Percentiles rank a stretch among this genome's conserved stretches.
These are phyloP conservation scores for Alternaria gaisen DNA, from an alignment of 2,329 filamentous ascomycete species.

Conservation along the genomic window DNA sequence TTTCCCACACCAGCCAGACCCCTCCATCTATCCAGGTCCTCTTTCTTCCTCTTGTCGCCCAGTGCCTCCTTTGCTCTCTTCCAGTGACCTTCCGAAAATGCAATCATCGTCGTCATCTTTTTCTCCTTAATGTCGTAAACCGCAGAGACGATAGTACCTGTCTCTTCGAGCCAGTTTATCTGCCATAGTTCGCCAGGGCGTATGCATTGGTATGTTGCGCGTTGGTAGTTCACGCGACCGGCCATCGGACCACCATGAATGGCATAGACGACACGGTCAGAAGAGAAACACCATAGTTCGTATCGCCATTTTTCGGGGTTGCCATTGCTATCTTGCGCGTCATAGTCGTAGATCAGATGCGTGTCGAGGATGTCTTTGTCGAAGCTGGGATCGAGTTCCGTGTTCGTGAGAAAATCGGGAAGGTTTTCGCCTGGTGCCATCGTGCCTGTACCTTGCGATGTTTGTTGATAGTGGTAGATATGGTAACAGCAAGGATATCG, in stretches of 20 bases:
- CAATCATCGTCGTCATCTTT: constrained; percentile 62
- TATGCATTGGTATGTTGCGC: constrained; percentile 66
- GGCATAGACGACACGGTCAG: constrained; percentile 63
- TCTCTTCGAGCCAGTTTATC: constrained; percentile 69
- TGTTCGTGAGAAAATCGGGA: constrained; percentile 41
- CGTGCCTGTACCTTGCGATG: neutral
- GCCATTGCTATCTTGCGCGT: constrained; percentile 58
- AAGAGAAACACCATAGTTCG: constrained; percentile 69
- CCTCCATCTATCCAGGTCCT: constrained; percentile 63
- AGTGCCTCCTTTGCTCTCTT: constrained; percentile 60
- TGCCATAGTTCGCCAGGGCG: constrained; percentile 67
- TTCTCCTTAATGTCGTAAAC: constrained; percentile 64
- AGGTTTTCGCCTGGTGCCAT: constrained; percentile 37
- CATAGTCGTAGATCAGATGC: constrained; percentile 67
- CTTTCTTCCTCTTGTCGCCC: constrained; percentile 64
- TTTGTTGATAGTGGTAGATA: neutral
- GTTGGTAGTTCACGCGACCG: constrained; percentile 61
- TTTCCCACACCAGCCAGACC: constrained; percentile 59
- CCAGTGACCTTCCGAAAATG: constrained; percentile 66
- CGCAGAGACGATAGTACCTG: constrained; percentile 64
- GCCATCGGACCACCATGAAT: constrained; percentile 68
- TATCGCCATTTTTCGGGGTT: constrained; percentile 68
- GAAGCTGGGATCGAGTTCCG: constrained; percentile 49
- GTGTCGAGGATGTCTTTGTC: constrained; percentile 62
- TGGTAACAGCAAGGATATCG: neutral